Base-by-base conservation (phyloP, 345 rosid genomes). In the Aethionema arabicum region DNA sequence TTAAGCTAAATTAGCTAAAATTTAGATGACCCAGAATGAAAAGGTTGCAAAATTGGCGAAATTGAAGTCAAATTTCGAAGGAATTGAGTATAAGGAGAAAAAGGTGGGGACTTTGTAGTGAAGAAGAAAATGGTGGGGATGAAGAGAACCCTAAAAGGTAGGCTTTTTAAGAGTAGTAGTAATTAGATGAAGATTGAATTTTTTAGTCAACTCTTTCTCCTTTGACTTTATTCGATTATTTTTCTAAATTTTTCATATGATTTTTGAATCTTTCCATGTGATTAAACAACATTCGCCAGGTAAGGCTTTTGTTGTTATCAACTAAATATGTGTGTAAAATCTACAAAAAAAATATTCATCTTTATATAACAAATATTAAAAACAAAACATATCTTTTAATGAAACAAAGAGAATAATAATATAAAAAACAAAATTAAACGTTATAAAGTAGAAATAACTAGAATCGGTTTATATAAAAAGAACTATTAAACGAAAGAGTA, bases 141-240 rank as follows among this genome's bases (percentile, higher is more conserved):
- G 5, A 16, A 36, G 27, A 42, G 29, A 32, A 33, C 32, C 43
- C 11, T 32, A 47, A 61, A 21, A 61, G 66, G 56, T 38, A 10
- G 39, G 48, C 37, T 50, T 48, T 49, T 45, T 59, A 16, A 47
- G 48, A 61, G 66, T 55, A 35, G 45, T 46, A 27, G 35, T 21
- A 61, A 21, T 46, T 46, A 48, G 66, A 35, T 61, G 12, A 31
- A 5, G 21, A 56, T 39, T 55, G 5, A 55, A 10, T 2, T 46
- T 2, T 46, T 5, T 8, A 3, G 11, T 46, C 52, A 48, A 48
- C 52, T 48, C 52, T 48, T 46, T 46, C 11, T 8, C 27, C 32
- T 21, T 16, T 42, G 5, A 12, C 38, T 45, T 4, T 13, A 12
- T 13, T 12, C 9, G 14, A 12, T 5, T 45, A 5, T 5, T 45